phyloP scores from a whole-genome alignment of 2,329 filamentous ascomycete species.

The Talaromyces piceae region DNA sequence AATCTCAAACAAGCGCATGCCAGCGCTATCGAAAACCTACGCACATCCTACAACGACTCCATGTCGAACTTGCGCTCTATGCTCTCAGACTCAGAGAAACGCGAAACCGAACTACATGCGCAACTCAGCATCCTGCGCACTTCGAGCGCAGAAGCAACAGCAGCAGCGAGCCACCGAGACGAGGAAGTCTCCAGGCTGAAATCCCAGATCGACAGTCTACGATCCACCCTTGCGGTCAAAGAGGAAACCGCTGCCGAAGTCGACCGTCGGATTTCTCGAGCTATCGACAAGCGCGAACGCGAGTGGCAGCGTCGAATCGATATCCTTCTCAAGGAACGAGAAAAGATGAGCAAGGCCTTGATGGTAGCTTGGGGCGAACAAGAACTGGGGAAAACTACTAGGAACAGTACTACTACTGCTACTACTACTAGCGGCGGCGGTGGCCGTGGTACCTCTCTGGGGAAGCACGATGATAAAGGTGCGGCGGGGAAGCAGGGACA shows the following conservation, averaged over 20 bases:
- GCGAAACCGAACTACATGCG: constrained; percentile 26
- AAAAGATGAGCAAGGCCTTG: constrained; percentile 33
- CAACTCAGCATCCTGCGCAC: constrained; percentile 24
- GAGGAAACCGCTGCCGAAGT: constrained; percentile 33
- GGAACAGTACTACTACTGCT: constrained; percentile 7
- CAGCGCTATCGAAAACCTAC: constrained; percentile 29
- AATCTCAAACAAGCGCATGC: constrained; percentile 31
- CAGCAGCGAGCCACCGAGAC: constrained; percentile 16
- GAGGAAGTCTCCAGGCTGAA: constrained; percentile 22
- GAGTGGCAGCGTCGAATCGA: constrained; percentile 37
- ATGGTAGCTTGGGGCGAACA: constrained; percentile 37
- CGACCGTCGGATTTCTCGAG: constrained; percentile 33
- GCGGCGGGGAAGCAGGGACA: constrained; percentile 20
- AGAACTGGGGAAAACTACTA: constrained; percentile 25
- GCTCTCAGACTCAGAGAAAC: constrained; percentile 27
- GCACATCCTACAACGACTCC: constrained; percentile 30
- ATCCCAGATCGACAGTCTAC: constrained; percentile 26
- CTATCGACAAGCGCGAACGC: constrained; percentile 36
- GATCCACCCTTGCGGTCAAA: constrained; percentile 30
- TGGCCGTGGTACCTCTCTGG: neutral
- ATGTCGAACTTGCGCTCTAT: constrained; percentile 28
- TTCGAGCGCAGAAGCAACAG: too few species aligned
- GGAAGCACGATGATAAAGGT: neutral
- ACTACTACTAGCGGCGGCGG: too few species aligned
- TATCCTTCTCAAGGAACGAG: constrained; percentile 33